Conservation (phyloP, 2,329 filamentous ascomycete species). For the Epichloe aotearoae region DNA sequence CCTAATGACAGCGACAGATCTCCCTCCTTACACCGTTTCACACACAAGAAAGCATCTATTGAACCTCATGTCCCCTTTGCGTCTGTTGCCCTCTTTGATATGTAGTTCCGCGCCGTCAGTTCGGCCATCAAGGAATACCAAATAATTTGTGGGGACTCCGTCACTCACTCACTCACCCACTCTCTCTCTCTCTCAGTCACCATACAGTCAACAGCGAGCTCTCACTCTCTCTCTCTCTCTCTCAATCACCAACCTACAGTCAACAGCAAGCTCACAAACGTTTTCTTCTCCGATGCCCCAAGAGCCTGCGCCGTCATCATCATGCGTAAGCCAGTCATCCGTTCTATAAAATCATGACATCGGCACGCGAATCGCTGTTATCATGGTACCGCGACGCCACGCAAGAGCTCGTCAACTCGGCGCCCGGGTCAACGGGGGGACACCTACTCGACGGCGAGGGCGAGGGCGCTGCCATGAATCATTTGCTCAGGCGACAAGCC, state of each 20-base stretch:
- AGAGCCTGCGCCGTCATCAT: not conserved
- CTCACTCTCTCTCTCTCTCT: not conserved
- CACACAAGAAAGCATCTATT: no score
- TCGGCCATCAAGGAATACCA: no score
- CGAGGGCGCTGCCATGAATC: conserved; percentile 10
- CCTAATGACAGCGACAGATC: no score
- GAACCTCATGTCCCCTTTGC: no score
- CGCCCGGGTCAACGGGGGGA: not conserved
- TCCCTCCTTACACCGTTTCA: no score
- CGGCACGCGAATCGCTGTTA: conserved; percentile 4
- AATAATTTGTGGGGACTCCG: not conserved
- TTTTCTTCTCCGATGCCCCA: no score
- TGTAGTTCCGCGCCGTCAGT: no score
- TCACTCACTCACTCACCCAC: not conserved
- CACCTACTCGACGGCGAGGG: conserved; percentile 1
- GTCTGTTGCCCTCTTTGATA: no score
- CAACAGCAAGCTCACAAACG: no score
- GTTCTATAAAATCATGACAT: not conserved
- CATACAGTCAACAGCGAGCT: not conserved
- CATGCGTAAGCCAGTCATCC: not conserved
- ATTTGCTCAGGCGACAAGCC: conserved; percentile 20
- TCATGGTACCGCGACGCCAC: conserved; percentile 14
- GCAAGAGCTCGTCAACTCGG: conserved; percentile 7
- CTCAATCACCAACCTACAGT: not conserved
- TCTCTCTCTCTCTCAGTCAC: not conserved